phyloP scores from a whole-genome alignment of 106 monocot genomes.

The Alisma plantagoaquatica region DNA sequence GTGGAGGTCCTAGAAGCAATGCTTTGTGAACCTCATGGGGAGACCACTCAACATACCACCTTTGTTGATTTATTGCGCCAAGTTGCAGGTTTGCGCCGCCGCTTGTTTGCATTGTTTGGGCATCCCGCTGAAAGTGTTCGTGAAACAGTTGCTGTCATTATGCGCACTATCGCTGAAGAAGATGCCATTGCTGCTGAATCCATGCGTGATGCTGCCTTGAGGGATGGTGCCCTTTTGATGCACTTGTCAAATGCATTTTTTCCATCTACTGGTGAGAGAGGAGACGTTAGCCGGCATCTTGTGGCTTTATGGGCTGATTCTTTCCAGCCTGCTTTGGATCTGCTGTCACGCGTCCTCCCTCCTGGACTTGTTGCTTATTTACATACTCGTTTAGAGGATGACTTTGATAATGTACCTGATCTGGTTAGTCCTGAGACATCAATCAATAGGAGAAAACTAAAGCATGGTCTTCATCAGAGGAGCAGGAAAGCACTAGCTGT shows the following conservation, averaged over 20 bases:
- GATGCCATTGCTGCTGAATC: slow-evolving; percentile 99
- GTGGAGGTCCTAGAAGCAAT: slow-evolving; percentile 97
- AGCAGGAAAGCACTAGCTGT: slow-evolving; percentile 27
- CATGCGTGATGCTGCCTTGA: slow-evolving; percentile 97
- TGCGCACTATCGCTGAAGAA: slow-evolving; percentile 99
- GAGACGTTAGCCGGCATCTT: slow-evolving; percentile 93
- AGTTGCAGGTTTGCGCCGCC: slow-evolving; percentile 82
- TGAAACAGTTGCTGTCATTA: slow-evolving; percentile 87
- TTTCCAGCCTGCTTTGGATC: slow-evolving; percentile 93
- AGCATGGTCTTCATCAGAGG: slow-evolving; percentile 71
- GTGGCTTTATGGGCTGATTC: slow-evolving; percentile 99
- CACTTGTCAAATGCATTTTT: slow-evolving; percentile 93
- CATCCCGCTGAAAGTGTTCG: slow-evolving; percentile 96
- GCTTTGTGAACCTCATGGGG: slow-evolving; percentile 95
- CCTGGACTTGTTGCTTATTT: slow-evolving; percentile 99
- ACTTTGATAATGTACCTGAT: slow-evolving; percentile 40
- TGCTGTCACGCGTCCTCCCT: slow-evolving; percentile 90
- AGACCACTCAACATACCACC: slow-evolving; percentile 94
- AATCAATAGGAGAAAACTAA: slow-evolving; percentile 59
- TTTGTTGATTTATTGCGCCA: slow-evolving; percentile 94
- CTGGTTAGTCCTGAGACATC: slow-evolving; percentile 45
- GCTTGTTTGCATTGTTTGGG: slow-evolving; percentile 87
- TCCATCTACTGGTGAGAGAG: slow-evolving; percentile 69
- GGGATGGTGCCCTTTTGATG: slow-evolving; percentile 97
- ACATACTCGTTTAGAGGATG: slow-evolving; percentile 66